phyloP scores from a whole-genome alignment of 306 rosid species.

The Citrullus mucosospermus region DNA sequence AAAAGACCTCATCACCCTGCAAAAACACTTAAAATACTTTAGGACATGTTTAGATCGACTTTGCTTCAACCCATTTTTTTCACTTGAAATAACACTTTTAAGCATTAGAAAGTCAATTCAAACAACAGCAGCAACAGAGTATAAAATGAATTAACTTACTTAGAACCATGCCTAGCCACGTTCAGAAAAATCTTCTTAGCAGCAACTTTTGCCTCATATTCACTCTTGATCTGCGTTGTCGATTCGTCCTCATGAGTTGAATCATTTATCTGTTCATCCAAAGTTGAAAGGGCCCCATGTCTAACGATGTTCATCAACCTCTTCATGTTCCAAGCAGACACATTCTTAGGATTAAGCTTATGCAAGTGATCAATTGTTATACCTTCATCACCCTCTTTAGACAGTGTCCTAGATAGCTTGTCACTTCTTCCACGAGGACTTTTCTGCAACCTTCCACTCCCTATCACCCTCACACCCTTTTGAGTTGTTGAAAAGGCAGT shows the following conservation, averaged over 20 bases:
- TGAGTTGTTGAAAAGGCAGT: slow-evolving; percentile 17
- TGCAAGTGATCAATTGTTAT: slow-evolving; percentile 69
- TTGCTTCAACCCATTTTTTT: too few species aligned
- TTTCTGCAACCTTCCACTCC: slow-evolving; percentile 31
- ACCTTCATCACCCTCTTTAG: slow-evolving; percentile 40
- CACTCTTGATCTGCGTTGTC: slow-evolving; percentile 51
- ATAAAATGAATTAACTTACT: slow-evolving; percentile 21
- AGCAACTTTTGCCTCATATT: slow-evolving; percentile 63
- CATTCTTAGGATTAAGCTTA: slow-evolving; percentile 59
- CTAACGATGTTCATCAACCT: slow-evolving; percentile 63
- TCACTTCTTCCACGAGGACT: slow-evolving; percentile 34
- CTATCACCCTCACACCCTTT: slow-evolving; percentile 30
- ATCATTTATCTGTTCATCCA: slow-evolving; percentile 55
- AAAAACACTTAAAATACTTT: not conserved
- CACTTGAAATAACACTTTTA: too few species aligned
- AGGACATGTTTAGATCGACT: too few species aligned
- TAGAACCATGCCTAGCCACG: slow-evolving; percentile 58
- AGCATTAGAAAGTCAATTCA: too few species aligned
- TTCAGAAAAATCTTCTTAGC: slow-evolving; percentile 74
- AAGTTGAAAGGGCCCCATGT: slow-evolving; percentile 50
- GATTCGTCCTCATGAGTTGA: slow-evolving; percentile 33
- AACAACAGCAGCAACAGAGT: too few species aligned
- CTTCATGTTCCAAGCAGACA: slow-evolving; percentile 96
- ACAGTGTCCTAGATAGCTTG: slow-evolving; percentile 25
- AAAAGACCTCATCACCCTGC: not conserved